Evolutionary conservation across 2,329 filamentous ascomycete species (phyloP), one percentile per base, ranked within the genome.

Genomic region (Paramyrothecium sp.): DNA sequence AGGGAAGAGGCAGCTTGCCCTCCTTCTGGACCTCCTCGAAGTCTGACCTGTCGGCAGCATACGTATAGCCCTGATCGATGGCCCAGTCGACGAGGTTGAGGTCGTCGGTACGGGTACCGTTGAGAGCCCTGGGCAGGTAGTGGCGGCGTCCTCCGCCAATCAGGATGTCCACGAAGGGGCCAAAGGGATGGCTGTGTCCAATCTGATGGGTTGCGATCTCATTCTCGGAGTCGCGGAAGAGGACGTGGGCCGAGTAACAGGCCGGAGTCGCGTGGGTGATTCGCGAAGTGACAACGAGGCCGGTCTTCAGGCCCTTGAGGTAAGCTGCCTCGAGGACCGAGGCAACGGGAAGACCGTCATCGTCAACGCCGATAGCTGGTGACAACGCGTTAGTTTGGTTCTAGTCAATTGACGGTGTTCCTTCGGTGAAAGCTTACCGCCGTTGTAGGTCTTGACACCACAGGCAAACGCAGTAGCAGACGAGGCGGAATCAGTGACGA

Each of bases 201-300:
- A 67, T 62, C 57, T 66, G 62, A 41, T 67, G 62, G 30, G 60
- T 59, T 13, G 65, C 65, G 49, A 66, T 65, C 54, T 67, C 64
- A 57, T 61, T 63, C 51, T 67, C 64, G 3, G 63, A 64, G 56
- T 60, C 61, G 50, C 64, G 62, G 55, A 60, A n/a, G 16, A 65
- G 59, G 23, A 65, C 62, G 48, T 67, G 64, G 19, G 63, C 33
- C 46, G 56, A 56, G 58, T 65, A 67, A 46, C 56, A 57, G 22
- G 62, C 65, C 0, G 65, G 65, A 12, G 63, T 67, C 20, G 65
- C 65, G 52, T 66, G 61, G 12, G 63, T 65, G 52, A 67, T 65
- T 51, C 64, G 61, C 20, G 63, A 64, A 1, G 64, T 64, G 3
- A 60, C 65, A 19, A 66, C 58, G 3, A 65, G 55, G 13, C 63